Conservation (phyloP, 148 eudicot species). For the Tetragonia tetragonoides region DNA sequence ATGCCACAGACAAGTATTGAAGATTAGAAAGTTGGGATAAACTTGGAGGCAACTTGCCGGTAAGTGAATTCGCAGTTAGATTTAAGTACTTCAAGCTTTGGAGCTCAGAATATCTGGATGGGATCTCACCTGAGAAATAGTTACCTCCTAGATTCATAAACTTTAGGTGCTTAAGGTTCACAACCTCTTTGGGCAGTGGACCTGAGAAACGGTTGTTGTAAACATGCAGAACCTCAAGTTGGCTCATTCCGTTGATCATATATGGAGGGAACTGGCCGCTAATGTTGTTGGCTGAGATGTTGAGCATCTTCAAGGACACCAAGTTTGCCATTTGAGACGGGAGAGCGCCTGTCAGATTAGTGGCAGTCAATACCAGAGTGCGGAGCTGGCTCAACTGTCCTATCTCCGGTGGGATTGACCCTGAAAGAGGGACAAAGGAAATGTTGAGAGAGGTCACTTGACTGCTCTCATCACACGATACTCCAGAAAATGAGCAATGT, state of each 20-base stretch:
- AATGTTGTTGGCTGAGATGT: slow-evolving; percentile 28
- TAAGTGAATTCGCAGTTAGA: slow-evolving; percentile 25
- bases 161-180: slow-evolving; percentile 9
- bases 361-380: slow-evolving; percentile 14
- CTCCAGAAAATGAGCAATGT: slow-evolving; percentile 29
- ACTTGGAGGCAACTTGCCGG: slow-evolving; percentile 34
- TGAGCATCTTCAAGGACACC: slow-evolving; percentile 9
- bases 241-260: slow-evolving; percentile 13
- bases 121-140: slow-evolving; percentile 32
- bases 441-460: slow-evolving; percentile 26
- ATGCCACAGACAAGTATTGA: slow-evolving; percentile 18
- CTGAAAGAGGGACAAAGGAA: slow-evolving; percentile 22
- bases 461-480: slow-evolving; percentile 19
- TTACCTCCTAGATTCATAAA: slow-evolving; percentile 28
- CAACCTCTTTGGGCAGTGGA: slow-evolving; percentile 7
- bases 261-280: background rate
- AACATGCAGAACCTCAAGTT: slow-evolving; percentile 8
- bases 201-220: slow-evolving; percentile 30
- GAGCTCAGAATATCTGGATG: slow-evolving; percentile 20
- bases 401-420: slow-evolving; percentile 33
- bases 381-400: slow-evolving; percentile 23
- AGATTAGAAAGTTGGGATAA: slow-evolving; percentile 29
- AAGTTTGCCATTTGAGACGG: slow-evolving; percentile 21
- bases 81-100: slow-evolving; percentile 26
- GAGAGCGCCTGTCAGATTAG: slow-evolving; percentile 16